phyloP scores from a whole-genome alignment of 805 yeast genomes.

The Cyberlindnera mississippiensis region DNA sequence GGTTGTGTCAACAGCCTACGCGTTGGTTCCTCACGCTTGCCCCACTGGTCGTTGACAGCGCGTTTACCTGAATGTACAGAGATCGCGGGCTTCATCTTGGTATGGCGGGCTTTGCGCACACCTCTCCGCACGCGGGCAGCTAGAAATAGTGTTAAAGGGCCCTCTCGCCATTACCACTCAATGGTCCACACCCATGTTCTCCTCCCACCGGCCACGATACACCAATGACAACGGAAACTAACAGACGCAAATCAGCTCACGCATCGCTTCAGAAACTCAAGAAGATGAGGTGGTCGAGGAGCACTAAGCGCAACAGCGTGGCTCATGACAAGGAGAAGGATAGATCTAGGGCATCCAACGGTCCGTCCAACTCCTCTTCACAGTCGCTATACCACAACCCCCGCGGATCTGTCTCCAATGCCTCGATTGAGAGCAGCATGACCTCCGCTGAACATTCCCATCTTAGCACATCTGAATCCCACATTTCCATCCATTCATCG shows the following conservation, averaged over 20 bases:
- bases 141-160: background rate
- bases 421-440: slow-evolving; percentile 8
- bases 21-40: too few relatives aligned
- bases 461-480: slow-evolving; percentile 5
- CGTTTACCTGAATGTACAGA: too few relatives aligned
- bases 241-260: slow-evolving; percentile 5
- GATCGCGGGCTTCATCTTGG: too few relatives aligned
- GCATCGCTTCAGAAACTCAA: slow-evolving; percentile 1
- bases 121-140: too few relatives aligned
- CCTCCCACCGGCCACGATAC: background rate
- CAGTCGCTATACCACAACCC: slow-evolving; percentile 7
- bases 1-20: too few relatives aligned
- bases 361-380: slow-evolving; percentile 4
- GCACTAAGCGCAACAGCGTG: slow-evolving; percentile 26
- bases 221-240: slow-evolving; percentile 4
- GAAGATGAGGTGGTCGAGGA: slow-evolving; percentile 32
- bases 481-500: slow-evolving; percentile 2
- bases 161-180: background rate
- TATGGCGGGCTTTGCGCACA: too few relatives aligned
- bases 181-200: background rate
- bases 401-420: slow-evolving; percentile 8
- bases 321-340: slow-evolving; percentile 16
- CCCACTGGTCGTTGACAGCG: too few relatives aligned
- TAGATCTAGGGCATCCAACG: slow-evolving; percentile 12
- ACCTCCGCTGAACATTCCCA: background rate